A percentile compares a stretch with the other conserved stretches of the same genome.
Evolutionary conservation across 208 protist genomes (phyloP).

Genomic region (Trypanosoma conorhini): DNA sequence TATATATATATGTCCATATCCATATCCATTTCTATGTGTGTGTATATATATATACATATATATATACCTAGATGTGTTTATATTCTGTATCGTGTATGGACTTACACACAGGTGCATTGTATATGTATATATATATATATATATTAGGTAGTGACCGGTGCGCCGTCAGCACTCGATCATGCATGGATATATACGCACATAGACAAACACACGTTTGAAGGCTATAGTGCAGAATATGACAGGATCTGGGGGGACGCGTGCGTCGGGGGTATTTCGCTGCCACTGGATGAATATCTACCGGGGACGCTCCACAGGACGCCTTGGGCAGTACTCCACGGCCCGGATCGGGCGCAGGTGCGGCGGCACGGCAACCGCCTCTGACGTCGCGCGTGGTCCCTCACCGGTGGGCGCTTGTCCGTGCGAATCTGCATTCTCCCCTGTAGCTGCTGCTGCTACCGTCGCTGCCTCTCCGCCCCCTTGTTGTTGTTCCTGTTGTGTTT

Average conservation of each 20-base stretch:
- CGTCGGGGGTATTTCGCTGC: neutral
- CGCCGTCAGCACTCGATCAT: too few species aligned
- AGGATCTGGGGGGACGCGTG: too few species aligned
- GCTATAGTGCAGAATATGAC: too few species aligned
- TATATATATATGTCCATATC: too few species aligned
- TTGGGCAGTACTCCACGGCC: slow-evolving; percentile 61
- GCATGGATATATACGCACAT: too few species aligned
- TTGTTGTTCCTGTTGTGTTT: neutral
- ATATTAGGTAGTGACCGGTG: too few species aligned
- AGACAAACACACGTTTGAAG: too few species aligned
- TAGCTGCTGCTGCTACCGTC: neutral
- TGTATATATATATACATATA: slow-evolving; percentile 14
- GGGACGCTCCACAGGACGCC: slow-evolving; percentile 3
- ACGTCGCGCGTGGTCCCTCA: neutral
- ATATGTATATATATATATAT: too few species aligned
- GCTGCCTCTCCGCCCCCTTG: neutral
- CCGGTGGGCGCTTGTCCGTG: neutral
- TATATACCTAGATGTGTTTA: slow-evolving; percentile 9
- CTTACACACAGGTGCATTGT: neutral
- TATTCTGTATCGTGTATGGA: neutral
- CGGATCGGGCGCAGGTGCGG: slow-evolving; percentile 45
- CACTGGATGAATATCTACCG: neutral
- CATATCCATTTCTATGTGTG: too few species aligned
- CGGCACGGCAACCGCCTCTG: neutral
- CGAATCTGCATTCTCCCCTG: slow-evolving; percentile 11